Evolutionary conservation across 805 yeast species (phyloP).

Genomic region (Priceomyces haplophilus): DNA sequence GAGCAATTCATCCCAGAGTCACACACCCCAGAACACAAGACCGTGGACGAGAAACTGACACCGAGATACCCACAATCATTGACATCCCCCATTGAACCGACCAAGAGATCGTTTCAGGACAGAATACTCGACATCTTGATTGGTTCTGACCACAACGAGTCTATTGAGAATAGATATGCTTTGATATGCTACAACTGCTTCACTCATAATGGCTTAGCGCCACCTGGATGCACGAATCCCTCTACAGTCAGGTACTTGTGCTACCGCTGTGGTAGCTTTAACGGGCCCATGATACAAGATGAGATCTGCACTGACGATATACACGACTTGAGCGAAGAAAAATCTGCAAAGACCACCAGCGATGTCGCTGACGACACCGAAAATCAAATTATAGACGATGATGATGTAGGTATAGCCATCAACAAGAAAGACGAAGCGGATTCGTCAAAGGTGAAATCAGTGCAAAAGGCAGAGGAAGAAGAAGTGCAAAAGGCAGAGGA

Average conservation of each 20-base stretch:
- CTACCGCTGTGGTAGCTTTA: slow-evolving; percentile 57
- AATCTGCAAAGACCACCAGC: neutral
- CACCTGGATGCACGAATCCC: slow-evolving; percentile 58
- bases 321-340: neutral
- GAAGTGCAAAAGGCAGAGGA: neutral
- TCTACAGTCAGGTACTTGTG: slow-evolving; percentile 54
- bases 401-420: too few relatives aligned
- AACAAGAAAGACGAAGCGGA: too few relatives aligned
- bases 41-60: neutral
- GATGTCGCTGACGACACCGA: neutral
- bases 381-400: neutral
- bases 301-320: slow-evolving; percentile 4
- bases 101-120: slow-evolving; percentile 30
- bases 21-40: neutral
- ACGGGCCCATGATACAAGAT: slow-evolving; percentile 19
- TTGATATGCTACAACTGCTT: slow-evolving; percentile 66
- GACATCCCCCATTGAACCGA: slow-evolving; percentile 1
- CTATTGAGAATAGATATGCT: slow-evolving; percentile 60
- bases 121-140: slow-evolving; percentile 35
- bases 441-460: too few relatives aligned
- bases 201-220: slow-evolving; percentile 78
- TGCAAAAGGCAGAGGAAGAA: neutral
- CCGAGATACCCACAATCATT: neutral
- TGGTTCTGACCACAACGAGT: slow-evolving; percentile 63
- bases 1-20: neutral